A percentile compares a stretch with the other conserved stretches of the same genome.
These are phyloP conservation scores for Nannochloropsis salina DNA, from an alignment of 108 stramenopile species.

Conservation along the genomic window DNA sequence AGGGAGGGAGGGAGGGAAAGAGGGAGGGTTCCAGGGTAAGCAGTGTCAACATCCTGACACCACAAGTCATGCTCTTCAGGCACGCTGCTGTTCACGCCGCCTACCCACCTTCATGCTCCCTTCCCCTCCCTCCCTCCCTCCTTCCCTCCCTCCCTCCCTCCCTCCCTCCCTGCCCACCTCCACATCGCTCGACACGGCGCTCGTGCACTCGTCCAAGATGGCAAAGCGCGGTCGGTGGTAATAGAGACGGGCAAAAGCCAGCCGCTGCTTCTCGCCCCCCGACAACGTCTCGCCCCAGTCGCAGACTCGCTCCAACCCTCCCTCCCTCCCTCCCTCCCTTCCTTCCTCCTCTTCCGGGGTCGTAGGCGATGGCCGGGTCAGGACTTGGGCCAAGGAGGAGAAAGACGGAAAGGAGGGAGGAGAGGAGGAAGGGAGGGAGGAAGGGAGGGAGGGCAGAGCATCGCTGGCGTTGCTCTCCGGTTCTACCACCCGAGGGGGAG, in stretches of 20 bases:
- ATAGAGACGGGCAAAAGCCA: constrained; percentile 78
- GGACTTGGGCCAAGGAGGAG: constrained; percentile 21
- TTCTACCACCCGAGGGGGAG: constrained; percentile 64
- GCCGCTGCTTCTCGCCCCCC: constrained; percentile 21
- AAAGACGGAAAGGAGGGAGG: constrained; percentile 47
- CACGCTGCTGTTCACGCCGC: background rate
- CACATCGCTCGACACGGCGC: constrained; percentile 60
- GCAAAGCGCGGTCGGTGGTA: constrained; percentile 73
- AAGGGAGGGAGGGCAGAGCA: no score
- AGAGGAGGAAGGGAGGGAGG: constrained; percentile 41
- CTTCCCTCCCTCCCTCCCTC: constrained; percentile 32
- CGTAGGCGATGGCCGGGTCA: constrained; percentile 27
- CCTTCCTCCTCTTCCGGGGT: constrained; percentile 17
- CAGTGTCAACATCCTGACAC: background rate
- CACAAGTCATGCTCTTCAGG: background rate
- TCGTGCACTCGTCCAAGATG: constrained; percentile 88
- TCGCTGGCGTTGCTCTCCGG: constrained; percentile 77
- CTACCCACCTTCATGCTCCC: background rate
- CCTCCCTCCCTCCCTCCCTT: constrained; percentile 20
- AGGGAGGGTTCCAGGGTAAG: background rate
- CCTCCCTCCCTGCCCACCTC: constrained; percentile 44
- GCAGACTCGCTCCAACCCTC: background rate
- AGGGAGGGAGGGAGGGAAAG: background rate
- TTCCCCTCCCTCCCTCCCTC: background rate
- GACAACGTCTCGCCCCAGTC: background rate